A percentile compares a stretch with the other conserved stretches of the same genome.
Evolutionary conservation across 2,329 filamentous ascomycete species (phyloP).

Genomic region (Hypoxylon sp.): DNA sequence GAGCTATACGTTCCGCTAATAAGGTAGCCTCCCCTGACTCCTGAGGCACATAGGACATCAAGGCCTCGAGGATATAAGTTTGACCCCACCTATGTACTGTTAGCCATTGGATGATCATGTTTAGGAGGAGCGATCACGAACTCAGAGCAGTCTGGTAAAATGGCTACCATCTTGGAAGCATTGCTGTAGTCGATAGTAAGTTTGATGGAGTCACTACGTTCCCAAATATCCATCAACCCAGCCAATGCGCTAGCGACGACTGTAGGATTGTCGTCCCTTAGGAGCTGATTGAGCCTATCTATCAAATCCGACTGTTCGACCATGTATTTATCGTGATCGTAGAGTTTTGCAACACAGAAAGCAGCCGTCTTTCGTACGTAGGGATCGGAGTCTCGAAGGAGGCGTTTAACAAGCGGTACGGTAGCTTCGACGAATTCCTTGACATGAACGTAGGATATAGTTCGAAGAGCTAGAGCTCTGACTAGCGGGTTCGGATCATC

Average conservation of each 20-base stretch:
- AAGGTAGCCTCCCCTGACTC: conserved; percentile 89
- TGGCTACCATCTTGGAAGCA: conserved; percentile 97
- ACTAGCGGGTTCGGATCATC: conserved; percentile 93
- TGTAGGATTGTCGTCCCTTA: conserved; percentile 96
- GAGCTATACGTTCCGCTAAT: conserved; percentile 92
- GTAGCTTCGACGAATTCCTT: conserved; percentile 95
- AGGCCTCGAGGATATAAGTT: conserved; percentile 96
- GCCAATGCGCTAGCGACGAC: conserved; percentile 96
- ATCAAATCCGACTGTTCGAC: conserved; percentile 94
- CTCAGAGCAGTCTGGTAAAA: conserved; percentile 97
- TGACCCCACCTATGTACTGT: conserved; percentile 84
- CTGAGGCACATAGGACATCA: conserved; percentile 98
- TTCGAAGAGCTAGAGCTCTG: conserved; percentile 90
- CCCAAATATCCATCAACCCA: conserved; percentile 97
- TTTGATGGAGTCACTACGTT: conserved; percentile 96
- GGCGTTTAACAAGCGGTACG: conserved; percentile 83
- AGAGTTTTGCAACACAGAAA: conserved; percentile 96
- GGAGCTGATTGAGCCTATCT: conserved; percentile 87
- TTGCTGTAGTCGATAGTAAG: conserved; percentile 98
- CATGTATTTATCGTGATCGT: conserved; percentile 93
- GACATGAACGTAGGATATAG: conserved; percentile 98
- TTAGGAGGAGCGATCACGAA: conserved; percentile 63
- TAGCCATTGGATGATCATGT: conserved; percentile 3
- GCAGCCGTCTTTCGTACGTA: conserved; percentile 98
- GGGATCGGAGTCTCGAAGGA: conserved; percentile 89